These are phyloP conservation scores for Aspergillus coremiiformis DNA, from an alignment of 495 filamentous ascomycete genomes.

Conservation along the genomic window DNA sequence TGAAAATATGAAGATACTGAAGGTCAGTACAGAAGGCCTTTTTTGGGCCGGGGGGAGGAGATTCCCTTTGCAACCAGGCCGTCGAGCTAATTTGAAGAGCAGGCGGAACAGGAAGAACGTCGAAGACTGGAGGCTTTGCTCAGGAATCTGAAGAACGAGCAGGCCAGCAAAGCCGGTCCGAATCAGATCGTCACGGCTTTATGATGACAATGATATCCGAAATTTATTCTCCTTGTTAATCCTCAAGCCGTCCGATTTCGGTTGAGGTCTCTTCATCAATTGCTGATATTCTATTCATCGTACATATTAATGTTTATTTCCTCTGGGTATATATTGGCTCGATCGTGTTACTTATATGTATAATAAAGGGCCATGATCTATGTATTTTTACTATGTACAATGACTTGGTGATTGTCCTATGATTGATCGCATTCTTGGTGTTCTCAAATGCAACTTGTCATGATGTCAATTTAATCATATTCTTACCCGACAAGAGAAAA, in stretches of 20 bases:
- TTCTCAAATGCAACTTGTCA: not conserved
- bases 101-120: conserved; percentile 70
- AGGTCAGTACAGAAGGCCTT: conserved; percentile 42
- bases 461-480: no score
- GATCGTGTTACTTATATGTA: not conserved
- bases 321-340: not conserved
- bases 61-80: conserved; percentile 2
- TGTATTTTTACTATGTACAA: not conserved
- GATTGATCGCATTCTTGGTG: not conserved
- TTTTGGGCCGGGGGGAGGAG: no score
- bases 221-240: conserved; percentile 5
- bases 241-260: not conserved
- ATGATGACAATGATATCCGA: conserved; percentile 30
- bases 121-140: conserved; percentile 56
- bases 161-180: conserved; percentile 42
- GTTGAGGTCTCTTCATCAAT: not conserved
- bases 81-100: conserved; percentile 12
- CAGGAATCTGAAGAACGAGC: conserved; percentile 48
- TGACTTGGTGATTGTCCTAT: not conserved
- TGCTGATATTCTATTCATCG: conserved; percentile 11
- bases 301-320: conserved; percentile 18
- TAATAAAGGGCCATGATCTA: conserved; percentile 5
- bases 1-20: conserved; percentile 61
- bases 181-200: conserved; percentile 43
- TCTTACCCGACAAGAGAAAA: no score